Percentiles rank a stretch among this genome's conserved stretches.
These are phyloP conservation scores for Globisporangium spinosum DNA, from an alignment of 352 stramenopile genomes.

Conservation along the genomic window DNA sequence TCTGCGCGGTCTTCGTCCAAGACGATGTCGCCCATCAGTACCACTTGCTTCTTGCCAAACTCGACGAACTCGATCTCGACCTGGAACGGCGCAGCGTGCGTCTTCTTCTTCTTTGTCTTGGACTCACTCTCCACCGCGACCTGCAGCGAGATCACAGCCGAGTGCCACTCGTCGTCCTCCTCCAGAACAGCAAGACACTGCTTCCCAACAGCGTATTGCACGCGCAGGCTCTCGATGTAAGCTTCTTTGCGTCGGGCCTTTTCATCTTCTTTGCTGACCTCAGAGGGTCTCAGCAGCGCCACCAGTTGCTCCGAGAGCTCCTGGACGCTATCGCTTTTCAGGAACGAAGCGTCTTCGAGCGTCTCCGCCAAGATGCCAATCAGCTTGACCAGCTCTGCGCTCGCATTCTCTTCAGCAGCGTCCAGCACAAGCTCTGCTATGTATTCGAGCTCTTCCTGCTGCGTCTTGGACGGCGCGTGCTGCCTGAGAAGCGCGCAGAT, in stretches of 20 bases:
- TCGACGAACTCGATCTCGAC: slow-evolving; percentile 76
- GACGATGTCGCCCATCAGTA: slow-evolving; percentile 55
- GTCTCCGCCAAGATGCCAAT: slow-evolving; percentile 32
- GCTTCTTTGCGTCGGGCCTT: slow-evolving; percentile 18
- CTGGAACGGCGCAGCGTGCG: slow-evolving; percentile 7
- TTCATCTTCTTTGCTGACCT: slow-evolving; percentile 21
- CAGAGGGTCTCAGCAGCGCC: slow-evolving; percentile 18
- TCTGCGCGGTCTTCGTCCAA: slow-evolving; percentile 74
- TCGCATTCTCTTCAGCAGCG: slow-evolving; percentile 32
- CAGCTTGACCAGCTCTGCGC: slow-evolving; percentile 21
- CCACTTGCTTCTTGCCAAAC: slow-evolving; percentile 69
- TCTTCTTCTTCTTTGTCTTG: slow-evolving; percentile 20
- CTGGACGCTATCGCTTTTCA: slow-evolving; percentile 24
- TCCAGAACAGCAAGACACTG: slow-evolving; percentile 59
- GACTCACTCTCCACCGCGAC: slow-evolving; percentile 17
- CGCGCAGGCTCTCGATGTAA: slow-evolving; percentile 23
- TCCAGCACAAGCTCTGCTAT: slow-evolving; percentile 60
- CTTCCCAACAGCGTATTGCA: slow-evolving; percentile 56
- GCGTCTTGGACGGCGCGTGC: slow-evolving; percentile 12
- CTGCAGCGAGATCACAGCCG: slow-evolving; percentile 49
- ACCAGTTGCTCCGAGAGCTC: slow-evolving; percentile 25
- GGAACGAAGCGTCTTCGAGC: slow-evolving; percentile 38
- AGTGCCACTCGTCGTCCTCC: slow-evolving; percentile 75
- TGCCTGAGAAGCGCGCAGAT: slow-evolving; percentile 25
- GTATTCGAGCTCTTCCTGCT: slow-evolving; percentile 55